These are phyloP conservation scores for Coemansia sp. DNA, from an alignment of 192 early-diverging fungal species.

Conservation along the genomic window DNA sequence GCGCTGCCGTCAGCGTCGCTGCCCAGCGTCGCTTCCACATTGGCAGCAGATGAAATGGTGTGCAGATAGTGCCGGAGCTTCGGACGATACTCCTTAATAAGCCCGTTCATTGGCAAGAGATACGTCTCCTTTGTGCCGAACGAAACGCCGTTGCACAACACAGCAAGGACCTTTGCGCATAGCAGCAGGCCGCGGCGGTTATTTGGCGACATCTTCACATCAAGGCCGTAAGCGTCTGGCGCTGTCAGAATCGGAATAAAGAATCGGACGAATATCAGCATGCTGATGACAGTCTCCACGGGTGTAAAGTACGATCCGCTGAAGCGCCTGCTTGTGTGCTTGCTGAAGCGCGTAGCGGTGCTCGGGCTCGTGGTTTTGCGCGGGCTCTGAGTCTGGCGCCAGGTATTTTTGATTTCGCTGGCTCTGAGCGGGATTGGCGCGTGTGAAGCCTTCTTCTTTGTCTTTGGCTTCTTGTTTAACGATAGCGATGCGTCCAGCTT, in stretches of 20 bases:
- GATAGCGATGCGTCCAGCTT: conserved; percentile 24
- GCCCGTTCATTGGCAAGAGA: conserved; percentile 85
- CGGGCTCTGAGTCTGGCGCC: conserved; percentile 36
- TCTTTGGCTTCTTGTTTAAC: not conserved
- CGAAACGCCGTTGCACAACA: conserved; percentile 90
- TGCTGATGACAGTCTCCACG: conserved; percentile 67
- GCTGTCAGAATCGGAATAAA: conserved; percentile 92
- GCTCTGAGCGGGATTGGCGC: conserved; percentile 14
- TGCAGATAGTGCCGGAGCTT: conserved; percentile 77
- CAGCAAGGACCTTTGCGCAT: conserved; percentile 92
- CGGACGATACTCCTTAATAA: conserved; percentile 78
- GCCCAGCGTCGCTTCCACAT: not conserved
- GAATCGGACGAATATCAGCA: conserved; percentile 92
- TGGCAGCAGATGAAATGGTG: conserved; percentile 50
- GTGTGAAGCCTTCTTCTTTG: not conserved
- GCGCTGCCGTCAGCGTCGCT: conserved; percentile 1
- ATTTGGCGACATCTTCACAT: conserved; percentile 65
- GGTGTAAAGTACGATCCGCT: conserved; percentile 59
- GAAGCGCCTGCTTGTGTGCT: conserved; percentile 39
- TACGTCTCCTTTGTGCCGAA: conserved; percentile 93
- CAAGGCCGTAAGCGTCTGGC: conserved; percentile 75
- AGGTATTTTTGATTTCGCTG: conserved; percentile 35
- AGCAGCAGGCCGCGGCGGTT: conserved; percentile 83
- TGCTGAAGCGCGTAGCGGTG: conserved; percentile 24
- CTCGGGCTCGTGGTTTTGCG: conserved; percentile 32